Base-by-base conservation (phyloP, 345 rosid genomes). In the Moringa oleifera region DNA sequence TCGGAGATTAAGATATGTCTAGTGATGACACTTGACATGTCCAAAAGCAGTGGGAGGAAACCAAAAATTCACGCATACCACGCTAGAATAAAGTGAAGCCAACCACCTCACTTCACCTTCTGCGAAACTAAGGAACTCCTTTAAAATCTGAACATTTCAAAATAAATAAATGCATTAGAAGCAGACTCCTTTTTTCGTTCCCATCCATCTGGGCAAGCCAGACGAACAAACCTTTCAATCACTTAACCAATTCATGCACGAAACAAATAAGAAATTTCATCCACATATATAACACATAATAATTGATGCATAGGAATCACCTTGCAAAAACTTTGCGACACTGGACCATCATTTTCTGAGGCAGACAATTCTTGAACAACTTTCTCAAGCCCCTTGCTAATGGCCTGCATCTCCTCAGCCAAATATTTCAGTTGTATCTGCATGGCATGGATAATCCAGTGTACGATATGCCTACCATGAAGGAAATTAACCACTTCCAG, bases 391-490 rank as follows among this genome's bases (percentile, higher is more conserved):
- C 96, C 96, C 80, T 86, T 86, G 73, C 76, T 86, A 55, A 89
- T 77, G 68, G 94, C 94, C 74, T 89, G 96, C 96, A 89, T 89
- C 75, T 89, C 96, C 72, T 89, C 96, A 13, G 96, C 94, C 74
- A 89, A 69, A 76, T 61, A 77, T 75, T 89, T 89, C 77, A 89
- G 63, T 83, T 89, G 96, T 71, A 84, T 75, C 96, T 89, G 71
- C 61, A 58, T 58, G 45, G 51, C 19, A 65, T 49, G 24, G 21
- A 51, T 25, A 59, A 23, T 18, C 64, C 55, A 59, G 58, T 61
- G 58, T 12, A 47, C 59, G 10, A 62, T 52, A 51, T 53, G 51
- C 37, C 23, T 53, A 57, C 23, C 21, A 36, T 28, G 18, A 51
- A 41, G 23, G 67, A 52, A 41, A 57, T 51, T 23, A 22, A 59